These are phyloP conservation scores for Trichocladium uniseriatum DNA, from an alignment of 495 filamentous ascomycete genomes.

Conservation along the genomic window DNA sequence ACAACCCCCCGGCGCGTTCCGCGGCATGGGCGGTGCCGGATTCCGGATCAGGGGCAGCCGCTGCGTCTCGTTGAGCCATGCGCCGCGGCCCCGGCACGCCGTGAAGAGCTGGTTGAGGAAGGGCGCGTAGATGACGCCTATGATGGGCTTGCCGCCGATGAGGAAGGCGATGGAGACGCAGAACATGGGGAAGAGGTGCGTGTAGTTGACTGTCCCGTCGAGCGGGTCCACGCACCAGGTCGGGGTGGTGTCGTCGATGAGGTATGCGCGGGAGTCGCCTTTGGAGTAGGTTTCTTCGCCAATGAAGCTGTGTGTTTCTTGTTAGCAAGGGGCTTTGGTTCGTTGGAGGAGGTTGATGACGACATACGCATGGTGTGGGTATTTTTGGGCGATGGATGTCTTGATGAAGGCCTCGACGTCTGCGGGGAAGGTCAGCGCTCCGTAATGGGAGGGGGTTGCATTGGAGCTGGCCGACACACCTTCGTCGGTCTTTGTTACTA, in stretches of 20 bases:
- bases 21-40: conserved; percentile 50
- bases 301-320: conserved; percentile 44
- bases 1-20: conserved; percentile 54
- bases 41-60: conserved; percentile 48
- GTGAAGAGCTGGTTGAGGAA: conserved; percentile 57
- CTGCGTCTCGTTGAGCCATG: conserved; percentile 56
- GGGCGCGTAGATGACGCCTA: conserved; percentile 59
- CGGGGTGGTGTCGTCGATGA: conserved; percentile 43
- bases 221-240: conserved; percentile 65
- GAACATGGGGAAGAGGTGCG: conserved; percentile 65
- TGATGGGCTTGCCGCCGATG: conserved; percentile 43
- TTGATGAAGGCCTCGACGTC: conserved; percentile 61
- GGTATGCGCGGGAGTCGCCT: conserved; percentile 48
- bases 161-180: conserved; percentile 60
- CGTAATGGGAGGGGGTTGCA: no score
- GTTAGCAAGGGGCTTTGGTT: neutral
- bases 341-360: neutral
- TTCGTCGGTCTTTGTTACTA: conserved; percentile 63
- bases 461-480: conserved; percentile 38
- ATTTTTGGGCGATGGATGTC: conserved; percentile 42
- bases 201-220: conserved; percentile 67
- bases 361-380: conserved; percentile 52
- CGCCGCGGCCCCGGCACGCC: conserved; percentile 49
- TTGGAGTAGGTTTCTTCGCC: conserved; percentile 63
- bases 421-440: conserved; percentile 20